Conservation (phyloP, 768 basidiomycete genomes). For the Glaciozyma antarctica region DNA sequence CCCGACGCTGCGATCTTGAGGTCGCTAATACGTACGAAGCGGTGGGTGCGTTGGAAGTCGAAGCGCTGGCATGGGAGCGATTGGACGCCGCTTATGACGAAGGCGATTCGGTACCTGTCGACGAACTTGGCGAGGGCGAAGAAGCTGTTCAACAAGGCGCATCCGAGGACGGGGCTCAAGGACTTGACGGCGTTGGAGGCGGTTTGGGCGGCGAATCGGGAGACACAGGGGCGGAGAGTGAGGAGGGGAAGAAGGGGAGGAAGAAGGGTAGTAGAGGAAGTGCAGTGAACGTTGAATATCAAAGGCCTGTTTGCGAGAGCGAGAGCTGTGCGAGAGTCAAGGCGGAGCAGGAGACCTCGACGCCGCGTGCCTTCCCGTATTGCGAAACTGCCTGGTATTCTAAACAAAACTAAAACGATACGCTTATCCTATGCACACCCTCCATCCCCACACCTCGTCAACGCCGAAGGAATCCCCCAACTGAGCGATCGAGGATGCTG, state of each 20-base stretch:
- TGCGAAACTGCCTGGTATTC: too few species aligned
- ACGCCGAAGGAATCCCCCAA: background rate
- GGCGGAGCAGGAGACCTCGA: background rate
- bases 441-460: background rate
- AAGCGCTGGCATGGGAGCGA: background rate
- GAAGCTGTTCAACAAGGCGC: background rate
- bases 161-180: background rate
- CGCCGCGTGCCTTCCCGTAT: too few species aligned
- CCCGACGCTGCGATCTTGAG: conserved; percentile 10
- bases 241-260: background rate
- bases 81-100: background rate
- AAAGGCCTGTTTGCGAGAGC: background rate
- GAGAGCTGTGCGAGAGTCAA: background rate
- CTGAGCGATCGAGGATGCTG: conserved; percentile 30
- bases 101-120: background rate
- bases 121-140: too few species aligned
- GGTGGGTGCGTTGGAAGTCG: conserved; percentile 2
- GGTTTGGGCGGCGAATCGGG: background rate
- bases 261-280: background rate
- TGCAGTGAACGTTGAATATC: background rate
- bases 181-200: background rate
- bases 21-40: background rate
- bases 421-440: background rate
- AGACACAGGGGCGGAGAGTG: too few species aligned
- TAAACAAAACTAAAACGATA: background rate